phyloP scores from a whole-genome alignment of 805 yeast genomes.

The Saccharomycopsis oosterbeekiorum region DNA sequence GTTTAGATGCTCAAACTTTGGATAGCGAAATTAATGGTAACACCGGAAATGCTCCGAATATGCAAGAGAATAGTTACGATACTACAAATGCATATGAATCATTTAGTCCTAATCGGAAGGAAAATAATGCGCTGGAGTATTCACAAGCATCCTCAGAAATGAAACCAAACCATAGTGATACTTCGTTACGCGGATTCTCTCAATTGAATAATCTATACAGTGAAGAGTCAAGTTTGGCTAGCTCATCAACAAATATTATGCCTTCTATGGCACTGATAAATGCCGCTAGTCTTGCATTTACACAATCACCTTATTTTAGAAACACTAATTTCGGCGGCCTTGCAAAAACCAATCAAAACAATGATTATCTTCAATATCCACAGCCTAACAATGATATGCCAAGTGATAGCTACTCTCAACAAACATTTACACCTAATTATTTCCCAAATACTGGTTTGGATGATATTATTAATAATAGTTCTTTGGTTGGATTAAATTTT shows the following conservation, averaged over 20 bases:
- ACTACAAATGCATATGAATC: neutral
- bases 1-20: neutral
- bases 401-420: neutral
- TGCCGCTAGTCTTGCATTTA: neutral
- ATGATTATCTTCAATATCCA: neutral
- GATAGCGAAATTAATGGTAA: neutral
- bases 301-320: neutral
- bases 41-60: neutral
- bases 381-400: neutral
- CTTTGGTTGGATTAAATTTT: slow-evolving; percentile 39
- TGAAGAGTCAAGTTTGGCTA: neutral
- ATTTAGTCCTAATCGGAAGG: neutral
- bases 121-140: neutral
- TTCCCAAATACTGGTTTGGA: slow-evolving; percentile 1
- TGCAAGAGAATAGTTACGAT: neutral
- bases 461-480: neutral
- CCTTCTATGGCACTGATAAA: slow-evolving; percentile 1
- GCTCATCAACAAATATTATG: neutral
- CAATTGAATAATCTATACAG: neutral
- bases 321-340: neutral
- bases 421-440: neutral
- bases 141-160: neutral
- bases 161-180: neutral
- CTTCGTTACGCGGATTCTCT: neutral
- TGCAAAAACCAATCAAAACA: neutral